Base-by-base conservation (phyloP, 805 yeast genomes). In the Kluyveromyces dobzhanskii region DNA sequence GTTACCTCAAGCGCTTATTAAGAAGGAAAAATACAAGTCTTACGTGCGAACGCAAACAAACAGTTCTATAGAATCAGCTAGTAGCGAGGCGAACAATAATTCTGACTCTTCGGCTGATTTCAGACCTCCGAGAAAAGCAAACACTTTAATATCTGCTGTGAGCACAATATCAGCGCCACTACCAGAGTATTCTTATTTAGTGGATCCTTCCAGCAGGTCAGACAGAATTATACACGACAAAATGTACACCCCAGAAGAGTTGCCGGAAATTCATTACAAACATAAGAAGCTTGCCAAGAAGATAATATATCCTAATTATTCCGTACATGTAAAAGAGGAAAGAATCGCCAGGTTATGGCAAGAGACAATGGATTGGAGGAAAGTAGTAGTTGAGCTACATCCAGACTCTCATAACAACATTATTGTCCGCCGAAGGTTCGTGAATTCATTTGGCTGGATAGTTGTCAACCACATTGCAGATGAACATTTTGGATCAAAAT, bases 321-420 rank as follows among this genome's bases (percentile, higher is more conserved):
- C 56, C 23, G 47, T 43, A 3, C 56, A 60, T 41, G 46, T 58
- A 29, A 53, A 57, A 1, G 68, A 67, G 42, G 97, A 92, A 47
- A 71, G 74, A 40, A 81, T 92, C 38, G 98, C 98, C 0, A 65
- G 95, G 30, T 76, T 78, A 34, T 92, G 95, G 81, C 97, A 90
- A 54, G 69, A 74, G 41, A 77, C 74, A 9, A 74, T 86, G 80
- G 60, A 75, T 12, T 90, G 98, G 98, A 66, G 97, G 32, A 90
- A 90, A 60, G 95, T 92, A 3, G 62, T 92, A 19, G 95, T 88
- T 1, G 77, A 77, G 31, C 63, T 92, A 46, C 74, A 78, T 46
- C 96, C 97, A 0, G 98, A 90, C 58, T 96, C 98, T 0, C 98
- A 90, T 55, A 90, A 90, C 53, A 90, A 87, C 53, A 87, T 92